Evolutionary conservation across 1,284 basidiomycete genomes (phyloP), one percentile per base, ranked within the genome.

Genomic region (Irpex sp.): DNA sequence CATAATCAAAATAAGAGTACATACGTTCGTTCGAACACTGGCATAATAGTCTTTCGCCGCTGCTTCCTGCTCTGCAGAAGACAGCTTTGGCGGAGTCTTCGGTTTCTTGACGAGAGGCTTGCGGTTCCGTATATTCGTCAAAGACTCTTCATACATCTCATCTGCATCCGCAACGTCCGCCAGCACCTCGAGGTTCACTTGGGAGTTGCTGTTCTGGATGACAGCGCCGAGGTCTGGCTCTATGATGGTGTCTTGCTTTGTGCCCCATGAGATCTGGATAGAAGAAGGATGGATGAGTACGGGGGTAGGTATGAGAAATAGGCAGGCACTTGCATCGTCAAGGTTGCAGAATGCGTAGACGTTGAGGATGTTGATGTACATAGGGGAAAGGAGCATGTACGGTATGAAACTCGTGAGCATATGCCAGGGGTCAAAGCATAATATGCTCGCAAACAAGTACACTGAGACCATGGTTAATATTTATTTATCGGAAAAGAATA

Each of bases 361-460:
- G 73, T 90, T 94, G 54, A 96, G 76, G 55, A 96, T 82, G 72
- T 93, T 94, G 74, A 96, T 86, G 68, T 94, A 96, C n/a, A 88
- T 89, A 4, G 93, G 92, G 1, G 88, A 88, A 62, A 98, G 80
- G 16, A 99, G 78, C 65, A 98, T 75, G 72, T 97, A 98, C 62
- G 94, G 94, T 6, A 90, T 65, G 70, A 96, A 96, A 68, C 91
- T 94, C 2, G 95, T 98, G 64, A 98, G 60, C 75, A 97, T 86
- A 76, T 96, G 93, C 87, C 94, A 93, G 14, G 95, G 94, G 74
- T 98, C 96, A 63, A 97, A 84, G 0, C 94, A 92, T 16, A 98
- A 76, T n/a, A 97, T 65, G 67, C 92, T 93, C 49, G 89, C 85
- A 45, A 87, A 73, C 6, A 87, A 77, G 72, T 92, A 96, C 42